phyloP scores from a whole-genome alignment of 1,284 basidiomycete genomes.

The Agroathelia rolfsii region DNA sequence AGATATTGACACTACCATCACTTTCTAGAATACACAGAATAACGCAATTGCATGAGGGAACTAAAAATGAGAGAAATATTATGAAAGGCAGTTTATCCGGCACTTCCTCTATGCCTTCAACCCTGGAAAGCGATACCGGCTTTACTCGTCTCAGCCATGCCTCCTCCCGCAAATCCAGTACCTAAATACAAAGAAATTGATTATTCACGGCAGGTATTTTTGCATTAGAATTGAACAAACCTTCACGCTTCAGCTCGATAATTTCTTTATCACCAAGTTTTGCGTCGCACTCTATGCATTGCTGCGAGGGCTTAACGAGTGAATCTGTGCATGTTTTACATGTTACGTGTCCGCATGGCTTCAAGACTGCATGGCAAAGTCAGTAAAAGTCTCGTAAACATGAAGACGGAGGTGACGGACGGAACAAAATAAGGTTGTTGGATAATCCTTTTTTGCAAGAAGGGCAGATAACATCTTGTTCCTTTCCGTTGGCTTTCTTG shows the following conservation, averaged over 20 bases:
- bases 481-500: slow-evolving; percentile 39
- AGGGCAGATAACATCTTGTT: slow-evolving; percentile 66
- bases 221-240: slow-evolving; percentile 27
- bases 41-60: too few species aligned
- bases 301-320: slow-evolving; percentile 61
- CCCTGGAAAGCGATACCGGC: slow-evolving; percentile 72
- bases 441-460: slow-evolving; percentile 81
- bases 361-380: slow-evolving; percentile 41
- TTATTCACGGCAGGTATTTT: neutral
- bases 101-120: slow-evolving; percentile 26
- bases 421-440: slow-evolving; percentile 61
- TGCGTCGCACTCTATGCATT: slow-evolving; percentile 78
- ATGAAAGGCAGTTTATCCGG: too few species aligned
- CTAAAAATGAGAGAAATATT: too few species aligned
- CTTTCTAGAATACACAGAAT: too few species aligned
- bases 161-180: slow-evolving; percentile 84
- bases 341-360: slow-evolving; percentile 75
- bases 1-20: too few species aligned
- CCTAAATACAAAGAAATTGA: slow-evolving; percentile 31
- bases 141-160: slow-evolving; percentile 77
- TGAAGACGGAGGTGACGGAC: slow-evolving; percentile 39
- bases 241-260: slow-evolving; percentile 74
- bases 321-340: slow-evolving; percentile 83
- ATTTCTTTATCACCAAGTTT: slow-evolving; percentile 54
- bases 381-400: slow-evolving; percentile 3